phyloP scores from a whole-genome alignment of 345 rosid species.

The Viola odorata region DNA sequence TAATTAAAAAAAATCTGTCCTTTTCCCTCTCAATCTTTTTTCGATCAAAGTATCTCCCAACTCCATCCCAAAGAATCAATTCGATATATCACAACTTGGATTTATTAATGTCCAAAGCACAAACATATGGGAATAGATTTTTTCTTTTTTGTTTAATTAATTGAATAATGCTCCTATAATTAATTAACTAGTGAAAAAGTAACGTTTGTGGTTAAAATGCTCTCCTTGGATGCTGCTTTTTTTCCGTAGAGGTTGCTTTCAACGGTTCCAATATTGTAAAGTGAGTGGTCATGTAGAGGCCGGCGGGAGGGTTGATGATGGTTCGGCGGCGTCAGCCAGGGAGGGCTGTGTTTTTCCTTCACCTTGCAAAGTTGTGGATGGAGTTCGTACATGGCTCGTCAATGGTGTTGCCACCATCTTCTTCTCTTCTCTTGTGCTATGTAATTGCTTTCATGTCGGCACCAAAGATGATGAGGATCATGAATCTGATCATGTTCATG shows the following conservation, averaged over 20 bases:
- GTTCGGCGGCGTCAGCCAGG: not conserved
- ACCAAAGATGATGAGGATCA: constrained; percentile 30
- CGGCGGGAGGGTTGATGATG: not conserved
- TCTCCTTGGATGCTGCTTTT: not conserved
- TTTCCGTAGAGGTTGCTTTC: constrained; percentile 4
- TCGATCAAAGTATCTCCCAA: constrained; percentile 2
- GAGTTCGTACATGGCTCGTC: constrained; percentile 26
- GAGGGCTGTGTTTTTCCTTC: not conserved
- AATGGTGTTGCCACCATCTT: constrained; percentile 33
- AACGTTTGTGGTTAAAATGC: too few relatives aligned
- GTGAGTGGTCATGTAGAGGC: too few relatives aligned
- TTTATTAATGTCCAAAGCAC: constrained; percentile 1
- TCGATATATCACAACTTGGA: constrained; percentile 9
- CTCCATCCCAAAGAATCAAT: constrained; percentile 7
- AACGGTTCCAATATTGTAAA: not conserved
- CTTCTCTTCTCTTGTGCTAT: constrained; percentile 37
- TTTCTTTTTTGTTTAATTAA: too few relatives aligned
- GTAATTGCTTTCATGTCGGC: constrained; percentile 31
- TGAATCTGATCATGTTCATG: constrained; percentile 7
- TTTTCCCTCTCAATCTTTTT: too few relatives aligned
- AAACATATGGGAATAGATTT: not conserved
- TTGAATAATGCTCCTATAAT: too few relatives aligned
- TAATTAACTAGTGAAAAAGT: too few relatives aligned
- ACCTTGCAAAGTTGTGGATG: constrained; percentile 25
- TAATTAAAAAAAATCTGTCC: constrained; percentile 2